A percentile compares a stretch with the other conserved stretches of the same genome.
phyloP scores from a whole-genome alignment of 257 asterid species.

The Cinchona pubescens region DNA sequence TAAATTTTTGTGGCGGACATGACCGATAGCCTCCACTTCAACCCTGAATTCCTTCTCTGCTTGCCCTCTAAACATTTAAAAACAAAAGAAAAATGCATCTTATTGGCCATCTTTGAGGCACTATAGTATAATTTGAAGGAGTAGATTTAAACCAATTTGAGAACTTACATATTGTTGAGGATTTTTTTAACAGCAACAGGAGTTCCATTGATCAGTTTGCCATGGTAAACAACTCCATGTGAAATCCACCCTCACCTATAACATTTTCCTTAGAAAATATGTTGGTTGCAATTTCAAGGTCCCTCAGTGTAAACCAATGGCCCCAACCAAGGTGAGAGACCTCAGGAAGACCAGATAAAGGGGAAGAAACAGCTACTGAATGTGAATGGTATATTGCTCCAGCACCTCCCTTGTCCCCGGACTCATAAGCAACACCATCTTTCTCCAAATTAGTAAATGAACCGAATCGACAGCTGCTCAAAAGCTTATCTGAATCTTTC shows the following conservation, averaged over 20 bases:
- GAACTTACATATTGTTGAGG: constrained; percentile 76
- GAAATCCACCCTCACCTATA: constrained; percentile 96
- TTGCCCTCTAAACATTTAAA: constrained; percentile 53
- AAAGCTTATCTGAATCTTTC: constrained; percentile 46
- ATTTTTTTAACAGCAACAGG: constrained; percentile 78
- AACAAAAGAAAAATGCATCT: background rate
- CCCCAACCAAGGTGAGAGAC: constrained; percentile 94
- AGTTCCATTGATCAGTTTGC: constrained; percentile 60
- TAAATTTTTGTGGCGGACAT: constrained; percentile 81
- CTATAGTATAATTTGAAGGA: background rate
- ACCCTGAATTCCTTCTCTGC: constrained; percentile 90
- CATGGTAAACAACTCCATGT: constrained; percentile 78
- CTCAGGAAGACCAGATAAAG: constrained; percentile 70
- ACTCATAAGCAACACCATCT: constrained; percentile 30
- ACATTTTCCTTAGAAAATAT: constrained; percentile 60
- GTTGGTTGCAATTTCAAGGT: constrained; percentile 60
- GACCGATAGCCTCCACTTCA: constrained; percentile 93
- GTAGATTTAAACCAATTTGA: background rate
- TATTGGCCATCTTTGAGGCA: background rate
- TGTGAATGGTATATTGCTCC: constrained; percentile 24
- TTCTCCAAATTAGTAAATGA: constrained; percentile 35
- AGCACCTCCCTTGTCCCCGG: constrained; percentile 33
- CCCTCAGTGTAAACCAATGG: constrained; percentile 88
- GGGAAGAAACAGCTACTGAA: constrained; percentile 37
- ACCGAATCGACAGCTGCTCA: constrained; percentile 37